A percentile compares a stretch with the other conserved stretches of the same genome.
phyloP scores from a whole-genome alignment of 331 rosid species.

The Cydonia oblonga region DNA sequence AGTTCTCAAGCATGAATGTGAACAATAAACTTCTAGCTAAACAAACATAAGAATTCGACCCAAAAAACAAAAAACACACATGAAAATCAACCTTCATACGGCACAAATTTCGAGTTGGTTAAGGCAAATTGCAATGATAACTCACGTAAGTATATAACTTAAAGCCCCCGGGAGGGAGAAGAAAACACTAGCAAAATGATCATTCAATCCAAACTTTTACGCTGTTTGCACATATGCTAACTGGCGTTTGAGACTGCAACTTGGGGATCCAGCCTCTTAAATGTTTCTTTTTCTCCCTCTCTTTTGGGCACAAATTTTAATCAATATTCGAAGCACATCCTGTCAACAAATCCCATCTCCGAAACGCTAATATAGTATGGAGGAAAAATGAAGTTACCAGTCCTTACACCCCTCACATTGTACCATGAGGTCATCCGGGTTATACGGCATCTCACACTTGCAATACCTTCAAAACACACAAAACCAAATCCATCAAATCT shows the following conservation, averaged over 20 bases:
- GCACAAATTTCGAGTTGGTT: slow-evolving; percentile 1
- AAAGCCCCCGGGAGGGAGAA: background rate
- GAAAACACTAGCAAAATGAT: background rate
- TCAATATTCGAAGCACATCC: background rate
- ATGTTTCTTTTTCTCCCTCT: background rate
- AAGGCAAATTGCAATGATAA: background rate
- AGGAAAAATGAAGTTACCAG: slow-evolving; percentile 31
- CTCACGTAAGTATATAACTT: background rate
- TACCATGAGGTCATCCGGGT: slow-evolving; percentile 92
- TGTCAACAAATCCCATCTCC: background rate
- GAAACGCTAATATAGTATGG: background rate
- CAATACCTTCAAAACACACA: slow-evolving; percentile 59
- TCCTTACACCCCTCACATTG: slow-evolving; percentile 88
- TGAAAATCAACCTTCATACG: slow-evolving; percentile 1
- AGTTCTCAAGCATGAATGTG: background rate
- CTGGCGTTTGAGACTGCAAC: background rate
- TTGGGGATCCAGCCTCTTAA: background rate
- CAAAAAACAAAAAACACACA: no score
- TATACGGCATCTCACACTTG: slow-evolving; percentile 97
- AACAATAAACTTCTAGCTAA: background rate
- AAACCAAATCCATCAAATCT: slow-evolving; percentile 9
- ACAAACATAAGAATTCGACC: no score
- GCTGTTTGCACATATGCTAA: background rate
- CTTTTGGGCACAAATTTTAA: background rate
- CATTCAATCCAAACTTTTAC: background rate